Percentiles rank a stretch among this genome's conserved stretches.
Evolutionary conservation across 345 rosid genomes (phyloP).

Genomic region (Lenwebbia sp.): DNA sequence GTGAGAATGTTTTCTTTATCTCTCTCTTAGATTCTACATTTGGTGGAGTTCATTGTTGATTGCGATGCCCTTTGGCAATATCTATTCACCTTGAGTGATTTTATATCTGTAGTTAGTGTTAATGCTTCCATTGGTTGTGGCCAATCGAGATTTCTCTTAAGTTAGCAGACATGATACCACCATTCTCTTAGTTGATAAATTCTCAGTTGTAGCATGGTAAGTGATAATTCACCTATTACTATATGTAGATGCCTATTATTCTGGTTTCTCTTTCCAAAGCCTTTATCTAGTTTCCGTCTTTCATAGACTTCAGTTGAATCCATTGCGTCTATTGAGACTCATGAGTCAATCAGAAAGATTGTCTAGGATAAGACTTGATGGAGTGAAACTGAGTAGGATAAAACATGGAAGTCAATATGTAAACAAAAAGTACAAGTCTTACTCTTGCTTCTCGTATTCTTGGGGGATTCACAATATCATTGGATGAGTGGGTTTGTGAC

Average conservation of each 20-base stretch:
- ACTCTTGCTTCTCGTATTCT: background rate
- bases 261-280: background rate
- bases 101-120: background rate
- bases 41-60: background rate
- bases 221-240: background rate
- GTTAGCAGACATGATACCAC: background rate
- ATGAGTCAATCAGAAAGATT: background rate
- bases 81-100: background rate
- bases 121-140: background rate
- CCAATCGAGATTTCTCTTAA: background rate
- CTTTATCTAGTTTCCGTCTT: background rate
- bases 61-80: background rate
- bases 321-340: background rate
- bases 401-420: background rate
- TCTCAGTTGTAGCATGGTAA: background rate
- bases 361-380: background rate
- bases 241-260: background rate
- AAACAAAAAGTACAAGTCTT: background rate
- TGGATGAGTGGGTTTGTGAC: background rate
- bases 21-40: background rate
- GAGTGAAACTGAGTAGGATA: background rate
- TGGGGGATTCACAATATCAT: background rate
- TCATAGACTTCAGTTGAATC: background rate
- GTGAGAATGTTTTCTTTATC: background rate
- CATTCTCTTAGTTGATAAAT: background rate